A percentile compares a stretch with the other conserved stretches of the same genome.
Conservation (phyloP, 1,139 yeast species). For the Arxiozyma bovina region DNA sequence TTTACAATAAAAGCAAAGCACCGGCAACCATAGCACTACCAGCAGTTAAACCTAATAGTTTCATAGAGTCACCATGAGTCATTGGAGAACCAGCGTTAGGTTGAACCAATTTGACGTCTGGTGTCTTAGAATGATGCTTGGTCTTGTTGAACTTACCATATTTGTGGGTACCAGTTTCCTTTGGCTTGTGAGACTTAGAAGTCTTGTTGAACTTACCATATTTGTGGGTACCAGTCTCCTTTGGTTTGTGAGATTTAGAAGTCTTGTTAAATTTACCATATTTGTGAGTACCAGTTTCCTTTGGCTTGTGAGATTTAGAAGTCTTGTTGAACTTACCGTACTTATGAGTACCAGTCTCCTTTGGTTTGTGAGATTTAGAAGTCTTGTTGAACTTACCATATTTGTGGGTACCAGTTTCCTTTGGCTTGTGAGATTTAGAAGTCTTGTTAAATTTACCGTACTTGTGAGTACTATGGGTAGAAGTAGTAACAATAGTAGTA, state of each 20-base stretch:
- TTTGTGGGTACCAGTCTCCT: constrained; percentile 37
- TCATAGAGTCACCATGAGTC: constrained; percentile 25
- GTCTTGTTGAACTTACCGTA: constrained; percentile 46
- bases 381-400: constrained; percentile 46
- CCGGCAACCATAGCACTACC: constrained; percentile 35
- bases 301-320: constrained; percentile 29
- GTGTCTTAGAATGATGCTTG: constrained; percentile 24
- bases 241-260: constrained; percentile 12
- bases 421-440: constrained; percentile 13
- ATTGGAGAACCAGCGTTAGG: constrained; percentile 24
- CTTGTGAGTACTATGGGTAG: constrained; percentile 38
- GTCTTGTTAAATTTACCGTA: constrained; percentile 48
- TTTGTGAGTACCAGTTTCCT: constrained; percentile 36
- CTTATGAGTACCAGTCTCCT: constrained; percentile 37
- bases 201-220: constrained; percentile 46
- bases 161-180: constrained; percentile 17
- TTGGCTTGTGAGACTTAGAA: constrained; percentile 29
- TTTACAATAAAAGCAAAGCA: constrained; percentile 31
- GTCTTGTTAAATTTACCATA: constrained; percentile 48
- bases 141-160: constrained; percentile 42
- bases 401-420: constrained; percentile 37
- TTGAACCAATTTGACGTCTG: constrained; percentile 15
- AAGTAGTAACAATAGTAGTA: constrained; percentile 22
- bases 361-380: constrained; percentile 12
- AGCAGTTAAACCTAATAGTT: constrained; percentile 28